Evolutionary conservation across 2,329 filamentous ascomycete genomes (phyloP), one percentile per base, ranked within the genome.

Genomic region (Phyllosticta paracitricarpa): DNA sequence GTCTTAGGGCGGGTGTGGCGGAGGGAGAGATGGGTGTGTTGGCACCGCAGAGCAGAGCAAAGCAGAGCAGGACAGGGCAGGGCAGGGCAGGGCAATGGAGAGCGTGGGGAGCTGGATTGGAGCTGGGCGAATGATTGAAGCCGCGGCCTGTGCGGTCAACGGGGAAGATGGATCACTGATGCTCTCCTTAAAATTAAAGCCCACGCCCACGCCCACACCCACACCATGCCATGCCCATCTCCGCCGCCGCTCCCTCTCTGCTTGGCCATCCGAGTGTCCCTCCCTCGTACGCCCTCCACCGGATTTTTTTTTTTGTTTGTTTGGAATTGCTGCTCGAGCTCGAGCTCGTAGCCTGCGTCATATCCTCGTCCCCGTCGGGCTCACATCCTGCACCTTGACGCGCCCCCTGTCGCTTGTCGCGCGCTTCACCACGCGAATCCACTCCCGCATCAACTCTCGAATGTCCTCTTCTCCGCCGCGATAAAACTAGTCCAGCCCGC

Each of bases 161-260:
- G 17, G 59, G 53, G 48, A 48, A 54, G 25, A 48, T 25, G 59
- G 59, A 57, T 51, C 54, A 54, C 26, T 26, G 48, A 28, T 22
- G 17, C 3, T 25, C 59, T 54, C 59, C 59, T 61, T 55, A 54
- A 61, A 61, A 61, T 61, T 61, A 61, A 57, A 61, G 59, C 55
- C 51, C 59, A 55, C 40, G 40, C 40, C 40, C 40, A 48, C 40
- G 17, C 40, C 33, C 33, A 40, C 33, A 40, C 33, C 30, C 10
- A 33, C 30, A 33, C 30, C 35, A 17, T 40, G 14, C 35, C 7
- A 40, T 7, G 28, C 28, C 28, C 28, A 30, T 6, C 28, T 30
- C 28, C 28, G 28, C 26, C 26, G 26, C 7, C 26, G 26, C 26
- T 28, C 26, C 26, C 4, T 28, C 26, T 28, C 26, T 8, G 26